These are phyloP conservation scores for Cordyceps farinosa DNA, from an alignment of 2,329 filamentous ascomycete genomes.

Conservation along the genomic window DNA sequence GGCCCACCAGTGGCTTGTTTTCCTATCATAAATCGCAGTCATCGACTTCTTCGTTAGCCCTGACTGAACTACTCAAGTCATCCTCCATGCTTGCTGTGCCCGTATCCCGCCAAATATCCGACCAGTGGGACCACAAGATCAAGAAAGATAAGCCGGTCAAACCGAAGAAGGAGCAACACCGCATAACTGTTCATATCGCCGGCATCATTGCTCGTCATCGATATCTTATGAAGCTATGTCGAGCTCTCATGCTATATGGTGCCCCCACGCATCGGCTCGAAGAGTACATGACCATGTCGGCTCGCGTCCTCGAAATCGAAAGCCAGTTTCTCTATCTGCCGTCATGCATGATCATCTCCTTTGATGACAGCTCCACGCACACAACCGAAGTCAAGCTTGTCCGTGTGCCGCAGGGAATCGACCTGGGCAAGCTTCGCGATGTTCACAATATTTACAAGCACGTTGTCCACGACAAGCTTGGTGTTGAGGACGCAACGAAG, in stretches of 20 bases:
- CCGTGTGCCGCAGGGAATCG: conserved; percentile 63
- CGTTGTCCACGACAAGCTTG: conserved; percentile 73
- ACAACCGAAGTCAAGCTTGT: conserved; percentile 79
- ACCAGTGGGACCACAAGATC: conserved; percentile 43
- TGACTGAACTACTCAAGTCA: conserved; percentile 52
- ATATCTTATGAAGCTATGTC: conserved; percentile 81
- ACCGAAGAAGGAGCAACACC: conserved; percentile 37
- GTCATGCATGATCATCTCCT: conserved; percentile 91
- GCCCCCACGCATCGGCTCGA: conserved; percentile 89
- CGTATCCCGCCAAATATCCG: conserved; percentile 42
- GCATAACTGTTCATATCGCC: conserved; percentile 58
- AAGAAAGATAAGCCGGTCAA: conserved; percentile 36
- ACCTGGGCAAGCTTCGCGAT: conserved; percentile 70
- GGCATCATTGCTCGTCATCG: conserved; percentile 73
- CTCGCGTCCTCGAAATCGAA: conserved; percentile 83
- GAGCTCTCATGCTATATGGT: conserved; percentile 83
- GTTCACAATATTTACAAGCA: conserved; percentile 77
- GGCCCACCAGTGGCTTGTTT: conserved; percentile 39
- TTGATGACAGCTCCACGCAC: conserved; percentile 70
- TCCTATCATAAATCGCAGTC: conserved; percentile 39
- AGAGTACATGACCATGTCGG: conserved; percentile 87
- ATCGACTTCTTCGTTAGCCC: conserved; percentile 43
- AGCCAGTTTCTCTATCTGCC: conserved; percentile 88
- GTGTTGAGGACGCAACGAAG: conserved; percentile 65
- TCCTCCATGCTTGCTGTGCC: conserved; percentile 50